Percentiles rank a stretch among this genome's conserved stretches.
Evolutionary conservation across 1,284 basidiomycete genomes (phyloP).

Genomic region (Apiotrichum laibachii): DNA sequence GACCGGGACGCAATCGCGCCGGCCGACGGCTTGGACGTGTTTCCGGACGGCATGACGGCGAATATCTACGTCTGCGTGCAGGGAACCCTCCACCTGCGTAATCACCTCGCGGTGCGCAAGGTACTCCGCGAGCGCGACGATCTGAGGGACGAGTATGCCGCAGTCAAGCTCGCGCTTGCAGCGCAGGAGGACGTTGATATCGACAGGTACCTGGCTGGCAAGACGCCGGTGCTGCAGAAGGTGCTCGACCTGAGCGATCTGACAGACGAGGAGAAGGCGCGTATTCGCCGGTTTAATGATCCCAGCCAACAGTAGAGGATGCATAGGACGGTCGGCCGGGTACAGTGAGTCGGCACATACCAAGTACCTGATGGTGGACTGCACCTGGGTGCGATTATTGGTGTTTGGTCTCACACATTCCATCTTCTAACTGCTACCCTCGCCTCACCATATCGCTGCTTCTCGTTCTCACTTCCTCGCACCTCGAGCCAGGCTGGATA

Average conservation of each 20-base stretch:
- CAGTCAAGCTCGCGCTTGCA: background rate
- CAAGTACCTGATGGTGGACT: no score
- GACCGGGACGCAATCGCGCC: slow-evolving; percentile 5
- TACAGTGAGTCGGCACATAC: no score
- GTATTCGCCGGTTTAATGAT: background rate
- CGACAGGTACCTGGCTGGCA: slow-evolving; percentile 1
- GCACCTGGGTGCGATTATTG: no score
- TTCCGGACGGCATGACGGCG: background rate
- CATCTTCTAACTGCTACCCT: no score
- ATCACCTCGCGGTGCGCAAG: slow-evolving; percentile 21
- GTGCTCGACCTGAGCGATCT: slow-evolving; percentile 2
- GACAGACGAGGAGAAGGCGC: background rate
- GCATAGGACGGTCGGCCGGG: no score
- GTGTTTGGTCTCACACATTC: no score
- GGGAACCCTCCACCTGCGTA: slow-evolving; percentile 7
- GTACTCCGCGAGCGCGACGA: slow-evolving; percentile 14
- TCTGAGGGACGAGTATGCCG: slow-evolving; percentile 21
- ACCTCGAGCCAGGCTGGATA: no score
- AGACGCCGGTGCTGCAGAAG: slow-evolving; percentile 3
- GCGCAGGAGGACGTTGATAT: background rate
- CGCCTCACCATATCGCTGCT: no score
- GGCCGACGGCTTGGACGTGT: background rate
- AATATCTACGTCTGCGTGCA: slow-evolving; percentile 13
- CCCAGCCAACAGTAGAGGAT: no score
- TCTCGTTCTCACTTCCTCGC: no score